Evolutionary conservation across 345 rosid species (phyloP).

Genomic region (Isatis tinctoria): DNA sequence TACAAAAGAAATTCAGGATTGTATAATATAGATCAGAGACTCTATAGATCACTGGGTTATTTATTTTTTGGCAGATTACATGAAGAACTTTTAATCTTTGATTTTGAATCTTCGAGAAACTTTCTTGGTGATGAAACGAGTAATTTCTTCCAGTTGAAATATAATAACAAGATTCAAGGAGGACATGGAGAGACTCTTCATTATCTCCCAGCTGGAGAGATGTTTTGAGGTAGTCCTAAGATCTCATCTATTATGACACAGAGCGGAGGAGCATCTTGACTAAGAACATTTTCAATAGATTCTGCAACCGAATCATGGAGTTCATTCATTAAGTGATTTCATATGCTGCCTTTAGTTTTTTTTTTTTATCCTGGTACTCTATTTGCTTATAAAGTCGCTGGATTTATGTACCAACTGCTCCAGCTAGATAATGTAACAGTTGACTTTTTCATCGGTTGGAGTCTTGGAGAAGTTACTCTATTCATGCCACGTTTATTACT

Average conservation of each 20-base stretch:
- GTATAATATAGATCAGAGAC: too few species aligned
- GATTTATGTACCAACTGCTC: neutral
- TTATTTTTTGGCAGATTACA: neutral
- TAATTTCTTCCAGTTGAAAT: neutral
- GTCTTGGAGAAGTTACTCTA: too few species aligned
- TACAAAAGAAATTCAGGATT: neutral
- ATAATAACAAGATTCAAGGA: neutral
- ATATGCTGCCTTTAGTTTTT: neutral
- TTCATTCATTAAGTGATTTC: neutral
- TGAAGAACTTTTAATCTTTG: too few species aligned
- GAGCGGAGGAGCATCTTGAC: too few species aligned
- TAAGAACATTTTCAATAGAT: neutral
- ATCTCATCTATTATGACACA: neutral
- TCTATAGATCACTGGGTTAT: neutral
- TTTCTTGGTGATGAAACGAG: neutral
- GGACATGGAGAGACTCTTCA: neutral
- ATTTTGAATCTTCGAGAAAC: too few species aligned
- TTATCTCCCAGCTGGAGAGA: neutral
- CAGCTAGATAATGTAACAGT: neutral
- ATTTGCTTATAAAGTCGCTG: neutral
- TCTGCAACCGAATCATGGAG: neutral
- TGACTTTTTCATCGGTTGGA: too few species aligned
- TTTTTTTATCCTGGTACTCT: neutral
- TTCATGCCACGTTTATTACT: too few species aligned
- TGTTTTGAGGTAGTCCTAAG: neutral